Percentiles rank a stretch among this genome's conserved stretches.
Conservation (phyloP, 805 yeast genomes). For the Barnettozyma botsteinii region DNA sequence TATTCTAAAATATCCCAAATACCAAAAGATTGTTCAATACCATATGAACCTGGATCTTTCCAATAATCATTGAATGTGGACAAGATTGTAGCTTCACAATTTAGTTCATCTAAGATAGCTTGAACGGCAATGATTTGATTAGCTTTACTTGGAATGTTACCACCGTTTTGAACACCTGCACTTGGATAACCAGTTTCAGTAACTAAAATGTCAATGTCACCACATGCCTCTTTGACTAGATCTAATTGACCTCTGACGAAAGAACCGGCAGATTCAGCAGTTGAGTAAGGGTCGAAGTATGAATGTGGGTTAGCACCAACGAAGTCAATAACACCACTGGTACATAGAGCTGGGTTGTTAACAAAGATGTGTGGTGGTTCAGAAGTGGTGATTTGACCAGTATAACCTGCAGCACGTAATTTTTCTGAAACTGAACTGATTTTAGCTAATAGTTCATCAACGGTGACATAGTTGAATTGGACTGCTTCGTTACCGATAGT, state of each 20-base stretch:
- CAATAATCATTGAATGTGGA: constrained; percentile 82
- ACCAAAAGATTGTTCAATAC: constrained; percentile 87
- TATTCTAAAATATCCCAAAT: constrained; percentile 31
- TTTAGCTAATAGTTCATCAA: constrained; percentile 55
- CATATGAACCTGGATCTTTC: constrained; percentile 80
- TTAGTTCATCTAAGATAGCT: constrained; percentile 51
- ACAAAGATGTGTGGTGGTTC: constrained; percentile 82
- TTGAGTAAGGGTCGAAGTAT: constrained; percentile 60
- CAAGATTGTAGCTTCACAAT: constrained; percentile 61
- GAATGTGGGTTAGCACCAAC: constrained; percentile 87
- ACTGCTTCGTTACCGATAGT: constrained; percentile 90
- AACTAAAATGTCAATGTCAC: constrained; percentile 46
- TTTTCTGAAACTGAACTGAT: constrained; percentile 55
- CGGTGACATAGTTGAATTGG: constrained; percentile 54
- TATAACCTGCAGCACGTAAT: constrained; percentile 65
- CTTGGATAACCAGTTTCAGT: constrained; percentile 92
- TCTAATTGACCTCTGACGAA: constrained; percentile 61
- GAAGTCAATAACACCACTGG: constrained; percentile 62
- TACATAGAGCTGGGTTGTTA: constrained; percentile 62
- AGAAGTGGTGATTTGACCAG: constrained; percentile 73
- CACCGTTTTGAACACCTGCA: constrained; percentile 64
- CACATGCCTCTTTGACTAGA: constrained; percentile 51
- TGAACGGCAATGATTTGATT: constrained; percentile 71
- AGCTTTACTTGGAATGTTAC: constrained; percentile 59
- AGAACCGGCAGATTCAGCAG: constrained; percentile 64